phyloP scores from a whole-genome alignment of 2,329 filamentous ascomycete genomes.

The Nemania abortiva region DNA sequence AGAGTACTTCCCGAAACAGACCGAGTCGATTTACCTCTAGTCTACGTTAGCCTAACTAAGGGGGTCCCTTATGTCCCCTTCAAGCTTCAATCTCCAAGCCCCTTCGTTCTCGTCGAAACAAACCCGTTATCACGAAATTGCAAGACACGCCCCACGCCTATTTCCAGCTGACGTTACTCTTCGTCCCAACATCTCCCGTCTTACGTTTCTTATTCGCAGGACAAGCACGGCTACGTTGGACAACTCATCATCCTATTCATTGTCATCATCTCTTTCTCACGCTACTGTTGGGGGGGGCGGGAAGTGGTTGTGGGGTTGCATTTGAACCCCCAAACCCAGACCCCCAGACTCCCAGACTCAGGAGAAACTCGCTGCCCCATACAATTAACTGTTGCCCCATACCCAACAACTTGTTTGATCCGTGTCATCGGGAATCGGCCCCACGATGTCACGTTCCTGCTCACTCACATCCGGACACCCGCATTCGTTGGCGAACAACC shows the following conservation, averaged over 20 bases:
- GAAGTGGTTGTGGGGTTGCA: constrained; percentile 31
- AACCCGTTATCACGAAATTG: constrained; percentile 11
- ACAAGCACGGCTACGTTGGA: constrained; percentile 25
- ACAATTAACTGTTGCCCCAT: neutral
- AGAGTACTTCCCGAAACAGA: constrained; percentile 33
- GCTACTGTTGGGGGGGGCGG: constrained; percentile 21
- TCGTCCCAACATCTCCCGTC: constrained; percentile 18
- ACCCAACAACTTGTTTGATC: constrained; percentile 37
- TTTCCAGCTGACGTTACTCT: constrained; percentile 25
- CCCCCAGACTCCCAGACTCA: constrained; percentile 28
- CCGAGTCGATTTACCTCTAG: constrained; percentile 14
- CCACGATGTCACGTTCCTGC: constrained; percentile 23
- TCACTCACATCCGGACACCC: constrained; percentile 17
- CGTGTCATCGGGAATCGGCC: constrained; percentile 40
- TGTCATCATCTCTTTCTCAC: neutral
- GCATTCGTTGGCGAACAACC: constrained; percentile 31
- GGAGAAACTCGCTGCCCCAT: constrained; percentile 24
- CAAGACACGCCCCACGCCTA: constrained; percentile 19
- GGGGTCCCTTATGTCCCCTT: neutral
- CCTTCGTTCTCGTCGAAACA: constrained; percentile 25
- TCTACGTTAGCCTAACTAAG: no score
- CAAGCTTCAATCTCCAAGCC: constrained; percentile 12
- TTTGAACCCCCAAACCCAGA: constrained; percentile 18
- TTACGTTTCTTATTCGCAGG: constrained; percentile 28
- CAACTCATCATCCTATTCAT: constrained; percentile 32